Evolutionary conservation across 345 rosid species (phyloP), one percentile per base, ranked within the genome.

Genomic region (Diplotaxis tenuifolia): DNA sequence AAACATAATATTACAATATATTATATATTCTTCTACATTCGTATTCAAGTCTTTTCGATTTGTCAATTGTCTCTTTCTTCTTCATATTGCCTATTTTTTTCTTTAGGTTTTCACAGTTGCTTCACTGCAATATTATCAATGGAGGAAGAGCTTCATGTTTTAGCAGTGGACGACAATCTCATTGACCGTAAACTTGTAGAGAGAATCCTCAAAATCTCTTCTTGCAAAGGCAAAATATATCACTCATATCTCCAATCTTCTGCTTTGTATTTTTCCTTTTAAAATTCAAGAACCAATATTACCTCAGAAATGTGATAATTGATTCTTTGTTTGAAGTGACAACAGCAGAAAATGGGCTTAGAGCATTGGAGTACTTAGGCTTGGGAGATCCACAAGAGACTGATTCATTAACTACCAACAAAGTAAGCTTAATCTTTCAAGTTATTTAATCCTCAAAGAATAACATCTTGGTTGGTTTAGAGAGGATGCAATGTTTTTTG

Each of bases 121-220:
- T 20, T 62, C 67, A 21, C 31, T 62, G 21, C 34, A 40, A 23
- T 4, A 64, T 10, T 25, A 0, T 31, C 61, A 66, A 66, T 74
- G 72, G 78, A 74, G 67, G 45, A 65, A 65, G 81, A 79, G 63
- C 87, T 81, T 29, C 96, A 89, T 83, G 93, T 88, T 76, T 78
- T 92, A 75, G 97, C 96, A 5, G 96, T 92, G 0, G 97, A 92
- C 77, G 97, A 92, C 67, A 92, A 83, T 70, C 82, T 92, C 12
- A 53, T 88, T 22, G 96, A 92, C 53, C 81, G 92, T 11, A 89
- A 84, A 71, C 80, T 92, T 5, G 82, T 89, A 3, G 96, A 92
- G 75, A 84, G 63, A 50, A 72, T 92, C 34, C 87, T 91, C 68
- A 82, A 79, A 73, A 87, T 80, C 77, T 90, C 89, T 22, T 85